Percentiles rank a stretch among this genome's conserved stretches.
These are phyloP conservation scores for Protomyces macrosporus DNA, from an alignment of 1,139 yeast species.

Conservation along the genomic window DNA sequence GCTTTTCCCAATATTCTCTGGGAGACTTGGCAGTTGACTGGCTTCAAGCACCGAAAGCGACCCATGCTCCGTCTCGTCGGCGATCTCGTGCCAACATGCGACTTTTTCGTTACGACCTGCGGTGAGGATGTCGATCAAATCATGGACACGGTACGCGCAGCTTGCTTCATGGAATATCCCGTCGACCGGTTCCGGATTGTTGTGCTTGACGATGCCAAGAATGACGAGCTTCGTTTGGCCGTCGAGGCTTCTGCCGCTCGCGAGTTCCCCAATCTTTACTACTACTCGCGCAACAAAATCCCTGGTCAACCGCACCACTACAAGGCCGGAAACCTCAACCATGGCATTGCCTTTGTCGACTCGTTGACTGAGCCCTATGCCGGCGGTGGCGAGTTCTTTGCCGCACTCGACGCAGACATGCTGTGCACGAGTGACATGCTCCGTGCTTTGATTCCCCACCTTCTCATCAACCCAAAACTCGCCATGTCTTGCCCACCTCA, in stretches of 20 bases:
- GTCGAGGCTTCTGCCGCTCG: not conserved
- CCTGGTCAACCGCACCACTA: conserved; percentile 5
- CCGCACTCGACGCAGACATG: conserved; percentile 7
- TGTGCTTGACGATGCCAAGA: conserved; percentile 1
- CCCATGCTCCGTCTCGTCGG: conserved; percentile 1
- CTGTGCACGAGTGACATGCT: not conserved
- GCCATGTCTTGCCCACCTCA: conserved; percentile 4
- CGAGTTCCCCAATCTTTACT: conserved; percentile 3
- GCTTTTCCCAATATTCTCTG: not conserved
- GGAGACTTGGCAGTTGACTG: not conserved
- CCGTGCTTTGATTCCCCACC: conserved; percentile 1
- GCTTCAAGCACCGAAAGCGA: not conserved
- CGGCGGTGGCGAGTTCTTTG: conserved; percentile 2
- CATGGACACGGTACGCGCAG: not conserved
- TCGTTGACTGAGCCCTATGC: not conserved
- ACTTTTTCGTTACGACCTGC: not conserved
- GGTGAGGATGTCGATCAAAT: conserved; percentile 1
- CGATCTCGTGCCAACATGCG: not conserved
- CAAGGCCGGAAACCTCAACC: conserved; percentile 5
- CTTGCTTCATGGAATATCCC: not conserved
- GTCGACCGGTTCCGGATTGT: conserved; percentile 3
- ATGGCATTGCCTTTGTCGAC: not conserved
- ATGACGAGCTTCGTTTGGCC: not conserved
- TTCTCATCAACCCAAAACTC: not conserved
- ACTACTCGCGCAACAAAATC: conserved; percentile 1